phyloP scores from a whole-genome alignment of 2,329 filamentous ascomycete species.

The Cercospora sojina region DNA sequence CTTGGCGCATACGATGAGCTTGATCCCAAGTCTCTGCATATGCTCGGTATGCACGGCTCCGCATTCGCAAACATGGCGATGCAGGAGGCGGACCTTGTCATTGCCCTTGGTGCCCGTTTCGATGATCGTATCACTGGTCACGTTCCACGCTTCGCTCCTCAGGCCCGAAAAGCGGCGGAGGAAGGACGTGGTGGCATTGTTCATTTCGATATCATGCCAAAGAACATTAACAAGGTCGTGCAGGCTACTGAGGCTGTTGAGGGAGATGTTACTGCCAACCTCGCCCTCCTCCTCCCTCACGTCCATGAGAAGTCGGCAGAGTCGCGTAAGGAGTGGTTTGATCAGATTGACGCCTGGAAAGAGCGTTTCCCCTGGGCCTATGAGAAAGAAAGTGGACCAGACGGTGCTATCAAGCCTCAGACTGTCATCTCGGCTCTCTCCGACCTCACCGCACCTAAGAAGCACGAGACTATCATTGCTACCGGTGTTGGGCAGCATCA shows the following conservation, averaged over 20 bases:
- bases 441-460: constrained; percentile 74
- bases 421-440: constrained; percentile 87
- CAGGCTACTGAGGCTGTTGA: constrained; percentile 94
- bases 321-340: constrained; percentile 81
- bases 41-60: constrained; percentile 98
- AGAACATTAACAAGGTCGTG: constrained; percentile 99
- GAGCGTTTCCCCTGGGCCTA: constrained; percentile 83
- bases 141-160: constrained; percentile 83
- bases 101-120: constrained; percentile 89
- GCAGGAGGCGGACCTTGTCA: constrained; percentile 93
- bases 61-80: constrained; percentile 98
- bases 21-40: constrained; percentile 90
- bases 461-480: constrained; percentile 81
- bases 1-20: constrained; percentile 90
- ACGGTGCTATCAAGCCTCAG: constrained; percentile 90
- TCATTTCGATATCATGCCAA: constrained; percentile 97
- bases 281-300: constrained; percentile 71
- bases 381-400: constrained; percentile 67
- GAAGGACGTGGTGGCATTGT: constrained; percentile 91
- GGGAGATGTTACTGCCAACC: constrained; percentile 81
- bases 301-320: constrained; percentile 61
- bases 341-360: constrained; percentile 89
- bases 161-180: constrained; percentile 77
- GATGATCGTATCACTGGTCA: constrained; percentile 90
- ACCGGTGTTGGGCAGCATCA: constrained; percentile 98